Percentiles rank a stretch among this genome's conserved stretches.
Conservation (phyloP, 495 filamentous ascomycete species). For the Lasiosphaeriaceae sp. region DNA sequence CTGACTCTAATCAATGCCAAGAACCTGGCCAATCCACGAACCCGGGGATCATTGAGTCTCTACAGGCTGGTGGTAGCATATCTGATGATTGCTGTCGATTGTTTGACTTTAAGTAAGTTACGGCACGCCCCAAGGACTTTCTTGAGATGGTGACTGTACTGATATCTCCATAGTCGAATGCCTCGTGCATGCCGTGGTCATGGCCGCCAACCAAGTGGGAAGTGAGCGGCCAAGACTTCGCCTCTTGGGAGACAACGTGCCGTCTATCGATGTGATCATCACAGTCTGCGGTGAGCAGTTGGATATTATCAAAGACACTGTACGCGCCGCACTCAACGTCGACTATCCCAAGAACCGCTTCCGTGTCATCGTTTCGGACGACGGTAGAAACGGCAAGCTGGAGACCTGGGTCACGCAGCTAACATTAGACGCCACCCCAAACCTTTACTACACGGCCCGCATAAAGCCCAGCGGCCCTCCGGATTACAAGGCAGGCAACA, state of each 20-base stretch:
- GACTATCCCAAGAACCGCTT: constrained; percentile 50
- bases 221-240: constrained; percentile 32
- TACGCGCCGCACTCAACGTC: constrained; percentile 40
- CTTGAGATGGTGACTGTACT: no score
- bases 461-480: constrained; percentile 42
- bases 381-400: constrained; percentile 38
- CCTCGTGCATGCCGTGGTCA: background rate
- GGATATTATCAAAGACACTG: constrained; percentile 52
- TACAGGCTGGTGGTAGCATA: background rate
- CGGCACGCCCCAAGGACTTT: no score
- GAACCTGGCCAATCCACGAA: background rate
- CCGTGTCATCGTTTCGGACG: constrained; percentile 51
- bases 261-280: constrained; percentile 50
- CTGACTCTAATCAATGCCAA: background rate
- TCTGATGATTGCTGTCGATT: no score
- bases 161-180: background rate
- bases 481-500: constrained; percentile 55
- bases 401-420: constrained; percentile 22
- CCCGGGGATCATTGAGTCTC: background rate
- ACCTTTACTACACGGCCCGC: constrained; percentile 46
- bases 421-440: constrained; percentile 25
- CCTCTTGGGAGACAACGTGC: constrained; percentile 40
- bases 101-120: no score
- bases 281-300: constrained; percentile 50
- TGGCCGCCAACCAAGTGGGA: background rate